A percentile compares a stretch with the other conserved stretches of the same genome.
Conservation (phyloP, 2,329 filamentous ascomycete species). For the Grosmannia huntii region DNA sequence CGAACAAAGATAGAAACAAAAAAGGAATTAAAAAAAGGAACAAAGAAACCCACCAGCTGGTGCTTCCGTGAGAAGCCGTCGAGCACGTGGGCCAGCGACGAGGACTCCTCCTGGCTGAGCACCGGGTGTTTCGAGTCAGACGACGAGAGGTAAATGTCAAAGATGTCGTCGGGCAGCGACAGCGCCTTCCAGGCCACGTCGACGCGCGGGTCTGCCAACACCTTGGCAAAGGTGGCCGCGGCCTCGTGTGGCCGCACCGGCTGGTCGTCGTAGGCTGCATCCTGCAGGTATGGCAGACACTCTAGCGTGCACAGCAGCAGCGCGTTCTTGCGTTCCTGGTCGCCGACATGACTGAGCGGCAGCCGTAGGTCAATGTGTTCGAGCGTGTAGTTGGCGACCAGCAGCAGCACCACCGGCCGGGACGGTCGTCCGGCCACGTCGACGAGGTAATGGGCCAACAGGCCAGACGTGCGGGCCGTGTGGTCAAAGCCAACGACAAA, state of each 20-base stretch:
- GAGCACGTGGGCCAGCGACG: neutral
- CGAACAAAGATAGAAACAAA: too few relatives aligned
- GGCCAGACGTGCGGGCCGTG: constrained; percentile 28
- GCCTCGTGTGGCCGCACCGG: constrained; percentile 29
- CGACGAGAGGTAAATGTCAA: constrained; percentile 32
- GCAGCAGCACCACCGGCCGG: constrained; percentile 31
- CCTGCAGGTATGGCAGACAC: constrained; percentile 28
- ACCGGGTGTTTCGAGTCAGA: constrained; percentile 6
- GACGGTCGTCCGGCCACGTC: constrained; percentile 1
- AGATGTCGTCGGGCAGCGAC: constrained; percentile 32
- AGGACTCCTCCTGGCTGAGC: neutral
- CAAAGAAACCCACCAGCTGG: constrained; percentile 2
- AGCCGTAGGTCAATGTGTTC: constrained; percentile 42
- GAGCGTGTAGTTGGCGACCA: constrained; percentile 38
- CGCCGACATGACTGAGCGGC: constrained; percentile 20
- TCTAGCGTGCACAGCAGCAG: constrained; percentile 23
- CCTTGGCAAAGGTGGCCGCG: constrained; percentile 33
- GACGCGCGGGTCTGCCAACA: constrained; percentile 25
- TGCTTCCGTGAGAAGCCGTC: constrained; percentile 26
- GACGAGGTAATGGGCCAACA: constrained; percentile 14
- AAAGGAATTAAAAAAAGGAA: neutral
- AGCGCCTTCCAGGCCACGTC: constrained; percentile 34
- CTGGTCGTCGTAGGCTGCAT: constrained; percentile 16
- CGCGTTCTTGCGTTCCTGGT: constrained; percentile 32
- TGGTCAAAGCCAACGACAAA: constrained; percentile 42